Evolutionary conservation across 2,329 filamentous ascomycete genomes (phyloP).

Genomic region (Cryphonectria parasitica): DNA sequence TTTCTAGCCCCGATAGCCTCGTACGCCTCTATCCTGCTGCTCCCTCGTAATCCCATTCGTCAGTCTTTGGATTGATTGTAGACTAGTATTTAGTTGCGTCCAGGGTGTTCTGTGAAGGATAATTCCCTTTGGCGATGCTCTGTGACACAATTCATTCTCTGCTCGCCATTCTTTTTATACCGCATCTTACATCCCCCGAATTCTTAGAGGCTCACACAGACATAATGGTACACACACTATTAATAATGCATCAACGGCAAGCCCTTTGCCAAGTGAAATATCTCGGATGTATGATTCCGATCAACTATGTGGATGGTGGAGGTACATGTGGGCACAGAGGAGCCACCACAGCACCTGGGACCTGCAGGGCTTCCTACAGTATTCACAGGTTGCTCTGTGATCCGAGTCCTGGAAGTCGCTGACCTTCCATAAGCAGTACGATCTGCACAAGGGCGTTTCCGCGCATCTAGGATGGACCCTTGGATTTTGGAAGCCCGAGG

Average conservation of each 20-base stretch:
- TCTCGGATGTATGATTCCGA: not conserved
- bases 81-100: not conserved
- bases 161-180: not conserved
- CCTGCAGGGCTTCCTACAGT: not conserved
- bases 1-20: not conserved
- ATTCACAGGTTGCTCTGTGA: not conserved
- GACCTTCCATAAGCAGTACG: conserved; percentile 8
- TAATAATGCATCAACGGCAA: not conserved
- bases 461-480: not conserved
- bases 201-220: not conserved
- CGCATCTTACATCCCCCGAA: not conserved
- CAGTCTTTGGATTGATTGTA: not conserved
- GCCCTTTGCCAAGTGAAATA: not conserved
- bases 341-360: not conserved
- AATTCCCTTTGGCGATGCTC: not conserved
- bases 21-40: not conserved
- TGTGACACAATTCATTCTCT: not conserved
- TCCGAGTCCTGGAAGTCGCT: conserved; percentile 1
- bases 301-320: not conserved
- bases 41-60: not conserved
- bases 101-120: not conserved
- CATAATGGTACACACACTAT: not conserved
- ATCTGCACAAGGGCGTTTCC: conserved; percentile 1
- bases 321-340: not conserved
- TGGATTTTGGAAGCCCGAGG: not conserved